A percentile compares a stretch with the other conserved stretches of the same genome.
Conservation (phyloP, 2,329 filamentous ascomycete genomes). For the Neofusicoccum ribis region DNA sequence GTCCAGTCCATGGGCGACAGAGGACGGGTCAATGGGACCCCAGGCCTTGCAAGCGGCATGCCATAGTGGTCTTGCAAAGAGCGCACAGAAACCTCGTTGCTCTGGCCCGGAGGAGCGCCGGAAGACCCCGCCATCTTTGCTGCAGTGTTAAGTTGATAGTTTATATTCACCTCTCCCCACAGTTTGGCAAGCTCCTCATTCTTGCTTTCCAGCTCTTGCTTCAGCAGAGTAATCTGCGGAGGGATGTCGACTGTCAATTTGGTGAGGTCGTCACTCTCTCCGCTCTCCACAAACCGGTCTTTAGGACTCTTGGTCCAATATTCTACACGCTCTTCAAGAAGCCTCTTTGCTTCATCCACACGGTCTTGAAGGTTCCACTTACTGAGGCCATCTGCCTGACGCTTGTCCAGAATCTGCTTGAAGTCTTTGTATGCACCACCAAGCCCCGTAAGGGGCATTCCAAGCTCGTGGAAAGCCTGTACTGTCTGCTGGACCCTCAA, state of each 20-base stretch:
- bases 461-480: not conserved
- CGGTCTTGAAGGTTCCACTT: not conserved
- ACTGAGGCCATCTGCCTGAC: not conserved
- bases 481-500: not conserved
- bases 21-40: too few relatives aligned
- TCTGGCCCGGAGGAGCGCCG: too few relatives aligned
- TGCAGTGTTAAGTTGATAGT: not conserved
- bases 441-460: not conserved
- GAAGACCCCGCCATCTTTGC: too few relatives aligned
- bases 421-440: slow-evolving; percentile 2
- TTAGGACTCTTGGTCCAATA: not conserved
- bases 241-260: not conserved
- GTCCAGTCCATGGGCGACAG: too few relatives aligned
- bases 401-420: not conserved
- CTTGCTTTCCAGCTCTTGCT: not conserved
- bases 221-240: not conserved
- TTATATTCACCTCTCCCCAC: too few relatives aligned
- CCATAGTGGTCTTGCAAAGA: too few relatives aligned
- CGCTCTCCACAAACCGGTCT: not conserved
- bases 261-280: not conserved
- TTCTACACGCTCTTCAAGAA: not conserved
- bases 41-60: too few relatives aligned
- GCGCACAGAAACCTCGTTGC: too few relatives aligned
- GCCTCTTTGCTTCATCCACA: not conserved
- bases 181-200: not conserved